These are phyloP conservation scores for Graphiopsis chlorocephala DNA, from an alignment of 2,329 filamentous ascomycete genomes.

Conservation along the genomic window DNA sequence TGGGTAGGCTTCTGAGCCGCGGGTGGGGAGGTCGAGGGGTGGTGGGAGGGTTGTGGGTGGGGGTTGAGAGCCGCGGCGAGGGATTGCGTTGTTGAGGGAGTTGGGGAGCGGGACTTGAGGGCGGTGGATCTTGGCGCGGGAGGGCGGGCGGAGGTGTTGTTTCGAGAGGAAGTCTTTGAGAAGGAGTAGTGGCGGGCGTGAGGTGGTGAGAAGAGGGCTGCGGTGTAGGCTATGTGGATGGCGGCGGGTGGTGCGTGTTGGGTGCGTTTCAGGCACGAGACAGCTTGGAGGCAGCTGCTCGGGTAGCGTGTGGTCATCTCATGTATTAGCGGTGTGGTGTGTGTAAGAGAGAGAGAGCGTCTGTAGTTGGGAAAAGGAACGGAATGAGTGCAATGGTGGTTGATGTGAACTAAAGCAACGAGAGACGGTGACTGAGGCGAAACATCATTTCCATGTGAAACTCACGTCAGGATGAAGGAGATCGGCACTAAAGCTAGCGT, in stretches of 20 bases:
- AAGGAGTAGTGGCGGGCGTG: slow-evolving; percentile 18
- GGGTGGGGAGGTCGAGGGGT: slow-evolving; percentile 60
- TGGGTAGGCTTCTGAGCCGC: slow-evolving; percentile 47
- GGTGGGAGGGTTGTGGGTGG: slow-evolving; percentile 71
- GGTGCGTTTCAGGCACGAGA: slow-evolving; percentile 23
- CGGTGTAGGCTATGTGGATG: neutral
- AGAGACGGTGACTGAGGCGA: neutral
- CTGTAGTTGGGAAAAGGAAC: neutral
- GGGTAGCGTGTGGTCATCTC: slow-evolving; percentile 37
- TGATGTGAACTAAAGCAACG: neutral
- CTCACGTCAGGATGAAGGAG: neutral
- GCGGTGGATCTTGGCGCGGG: neutral
- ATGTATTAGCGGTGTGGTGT: slow-evolving; percentile 11
- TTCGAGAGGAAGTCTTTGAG: slow-evolving; percentile 2
- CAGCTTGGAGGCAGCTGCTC: slow-evolving; percentile 30
- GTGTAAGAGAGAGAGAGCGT: neutral
- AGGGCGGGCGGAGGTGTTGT: neutral
- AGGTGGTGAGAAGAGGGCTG: neutral
- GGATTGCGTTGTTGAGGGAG: neutral
- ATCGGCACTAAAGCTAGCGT: neutral
- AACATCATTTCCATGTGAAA: slow-evolving; percentile 11
- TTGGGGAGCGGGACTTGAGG: neutral
- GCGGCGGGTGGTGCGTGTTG: slow-evolving; percentile 12
- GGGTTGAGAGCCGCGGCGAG: slow-evolving; percentile 57
- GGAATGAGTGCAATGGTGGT: neutral